Conservation (phyloP, 148 eudicot species). For the Spergularia marina region DNA sequence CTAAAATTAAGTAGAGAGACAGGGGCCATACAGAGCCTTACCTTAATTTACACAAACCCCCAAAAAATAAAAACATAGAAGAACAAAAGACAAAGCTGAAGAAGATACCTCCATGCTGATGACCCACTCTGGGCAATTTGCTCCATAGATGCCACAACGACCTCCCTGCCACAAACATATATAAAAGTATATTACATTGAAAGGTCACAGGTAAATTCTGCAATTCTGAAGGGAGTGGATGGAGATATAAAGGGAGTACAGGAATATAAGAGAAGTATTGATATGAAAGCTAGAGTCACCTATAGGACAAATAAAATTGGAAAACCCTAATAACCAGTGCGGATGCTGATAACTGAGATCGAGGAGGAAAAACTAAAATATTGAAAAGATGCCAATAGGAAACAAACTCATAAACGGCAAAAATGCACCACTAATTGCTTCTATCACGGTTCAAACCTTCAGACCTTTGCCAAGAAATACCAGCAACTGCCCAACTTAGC, state of each 20-base stretch:
- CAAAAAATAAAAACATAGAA: background rate
- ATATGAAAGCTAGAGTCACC: background rate
- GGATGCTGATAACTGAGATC: too few species aligned
- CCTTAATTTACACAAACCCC: background rate
- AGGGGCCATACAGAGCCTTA: background rate
- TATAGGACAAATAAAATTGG: background rate
- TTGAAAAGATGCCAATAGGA: too few species aligned
- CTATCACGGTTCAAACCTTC: too few species aligned
- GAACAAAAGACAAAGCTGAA: background rate
- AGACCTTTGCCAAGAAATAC: too few species aligned
- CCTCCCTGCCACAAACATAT: slow-evolving; percentile 61
- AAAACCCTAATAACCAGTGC: background rate
- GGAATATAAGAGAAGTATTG: background rate
- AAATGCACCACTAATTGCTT: too few species aligned
- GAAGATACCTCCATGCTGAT: slow-evolving; percentile 98
- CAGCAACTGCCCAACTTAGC: too few species aligned
- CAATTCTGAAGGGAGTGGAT: background rate
- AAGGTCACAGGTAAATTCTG: background rate
- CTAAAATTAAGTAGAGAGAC: background rate
- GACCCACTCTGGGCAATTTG: slow-evolving; percentile 80
- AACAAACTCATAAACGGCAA: too few species aligned
- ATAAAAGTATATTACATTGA: slow-evolving; percentile 8
- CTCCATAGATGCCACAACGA: slow-evolving; percentile 88
- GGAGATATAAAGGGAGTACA: background rate
- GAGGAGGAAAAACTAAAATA: too few species aligned